Base-by-base conservation (phyloP, 805 yeast species). In the Hanseniaspora occidentalis region DNA sequence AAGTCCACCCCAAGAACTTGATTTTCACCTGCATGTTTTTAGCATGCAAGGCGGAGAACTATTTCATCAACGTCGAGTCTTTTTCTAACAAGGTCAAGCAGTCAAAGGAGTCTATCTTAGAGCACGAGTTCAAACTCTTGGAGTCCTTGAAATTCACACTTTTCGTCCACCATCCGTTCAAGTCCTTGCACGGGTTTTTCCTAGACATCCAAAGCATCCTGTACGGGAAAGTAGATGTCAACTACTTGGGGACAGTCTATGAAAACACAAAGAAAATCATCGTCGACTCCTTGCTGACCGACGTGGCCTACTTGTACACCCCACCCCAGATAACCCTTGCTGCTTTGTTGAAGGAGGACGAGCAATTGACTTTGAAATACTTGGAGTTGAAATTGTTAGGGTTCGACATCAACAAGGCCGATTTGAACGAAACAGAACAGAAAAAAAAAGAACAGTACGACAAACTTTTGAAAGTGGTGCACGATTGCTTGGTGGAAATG, bases 251-350 rank as follows among this genome's bases (percentile, higher is more conserved):
- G 1, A 65, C 66, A 36, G 67, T 76, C 35, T 83, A 84, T 58
- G 94, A 84, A 52, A 62, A 64, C 34, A 84, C 95, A 9, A 74
- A 80, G 49, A 69, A 65, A 22, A 61, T 77, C 57, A 67, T 84
- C 4, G 73, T 76, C 35, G 83, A 77, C 20, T 71, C 84, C n/a
- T 64, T 84, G 31, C 63, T 79, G 26, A 76, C 89, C 16, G 95
- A 92, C 54, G 88, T 74, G 3, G 65, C 71, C 7, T 89, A 84
- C 50, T 64, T 76, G 26, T 89, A 64, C 60, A 79, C 97, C 0
- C 99, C 99, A 1, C 95, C 97, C 1, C 98, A 92, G 53, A 84
- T 92, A 23, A 96, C 97, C 1, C 64, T 92, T 39, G 92, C 96
- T 0, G 84, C 92, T 13, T 67, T 88, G 53, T 74, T 80, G 61